phyloP scores from a whole-genome alignment of 73 alveolate genomes.

The Uronychia setigera region DNA sequence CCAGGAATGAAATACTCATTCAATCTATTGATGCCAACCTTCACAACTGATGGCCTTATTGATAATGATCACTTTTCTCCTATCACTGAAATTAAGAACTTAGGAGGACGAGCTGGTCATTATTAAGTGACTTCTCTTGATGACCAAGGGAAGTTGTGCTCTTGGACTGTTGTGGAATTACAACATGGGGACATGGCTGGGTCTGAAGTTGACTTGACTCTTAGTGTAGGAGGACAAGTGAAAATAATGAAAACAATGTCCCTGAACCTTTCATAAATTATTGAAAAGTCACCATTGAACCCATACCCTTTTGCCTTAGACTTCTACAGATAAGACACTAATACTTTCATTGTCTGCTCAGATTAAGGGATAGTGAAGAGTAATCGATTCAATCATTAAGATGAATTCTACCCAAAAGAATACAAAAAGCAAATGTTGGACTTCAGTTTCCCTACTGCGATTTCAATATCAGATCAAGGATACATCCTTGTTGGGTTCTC shows the following conservation, averaged over 20 bases:
- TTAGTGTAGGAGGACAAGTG: constrained; percentile 23
- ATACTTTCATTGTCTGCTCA: constrained; percentile 40
- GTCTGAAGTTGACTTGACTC: constrained; percentile 27
- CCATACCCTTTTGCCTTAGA: constrained; percentile 47
- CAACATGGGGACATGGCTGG: constrained; percentile 37
- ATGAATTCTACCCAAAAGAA: constrained; percentile 14
- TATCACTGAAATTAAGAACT: constrained; percentile 20
- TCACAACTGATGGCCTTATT: constrained; percentile 64
- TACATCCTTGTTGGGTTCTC: constrained; percentile 56
- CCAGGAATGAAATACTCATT: constrained; percentile 5
- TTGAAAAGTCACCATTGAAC: not conserved
- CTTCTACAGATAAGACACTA: constrained; percentile 60
- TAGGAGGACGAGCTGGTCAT: constrained; percentile 14
- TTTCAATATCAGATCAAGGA: constrained; percentile 64
- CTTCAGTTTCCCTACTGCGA: constrained; percentile 31
- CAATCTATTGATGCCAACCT: constrained; percentile 61
- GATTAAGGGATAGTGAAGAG: constrained; percentile 19
- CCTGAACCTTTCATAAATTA: constrained; percentile 15
- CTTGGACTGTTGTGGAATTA: constrained; percentile 24
- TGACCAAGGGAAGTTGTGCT: constrained; percentile 14
- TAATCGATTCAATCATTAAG: constrained; percentile 24
- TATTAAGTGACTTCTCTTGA: constrained; percentile 18
- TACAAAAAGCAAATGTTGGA: constrained; percentile 19
- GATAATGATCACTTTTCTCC: constrained; percentile 36
- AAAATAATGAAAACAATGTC: not conserved